Conservation (phyloP, 306 rosid genomes). For the Castanea crenata region DNA sequence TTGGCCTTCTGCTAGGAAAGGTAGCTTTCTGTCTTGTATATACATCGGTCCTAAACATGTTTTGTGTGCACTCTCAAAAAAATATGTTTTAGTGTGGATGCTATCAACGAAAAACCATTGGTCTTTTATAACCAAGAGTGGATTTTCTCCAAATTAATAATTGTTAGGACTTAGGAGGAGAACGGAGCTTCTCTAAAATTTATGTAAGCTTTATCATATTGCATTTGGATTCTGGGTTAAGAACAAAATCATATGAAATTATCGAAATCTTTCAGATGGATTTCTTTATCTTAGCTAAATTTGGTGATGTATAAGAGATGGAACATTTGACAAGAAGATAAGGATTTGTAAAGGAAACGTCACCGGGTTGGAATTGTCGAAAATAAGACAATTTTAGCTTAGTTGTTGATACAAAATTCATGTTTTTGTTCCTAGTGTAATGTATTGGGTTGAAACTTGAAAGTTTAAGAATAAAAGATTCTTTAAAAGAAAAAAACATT, state of each 20-base stretch:
- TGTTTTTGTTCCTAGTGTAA: too few species aligned
- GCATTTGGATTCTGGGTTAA: background rate
- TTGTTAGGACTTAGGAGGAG: too few species aligned
- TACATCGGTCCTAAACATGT: conserved; percentile 8
- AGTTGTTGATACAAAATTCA: too few species aligned
- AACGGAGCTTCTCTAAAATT: background rate
- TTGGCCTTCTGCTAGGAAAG: conserved; percentile 12
- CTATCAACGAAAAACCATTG: background rate
- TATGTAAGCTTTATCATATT: background rate
- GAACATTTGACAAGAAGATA: conserved; percentile 13
- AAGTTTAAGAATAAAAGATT: too few species aligned
- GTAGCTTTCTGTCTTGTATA: conserved; percentile 14
- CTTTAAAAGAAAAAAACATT: too few species aligned
- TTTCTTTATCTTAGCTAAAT: background rate
- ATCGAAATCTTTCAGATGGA: background rate
- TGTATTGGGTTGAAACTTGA: too few species aligned
- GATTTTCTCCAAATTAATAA: background rate
- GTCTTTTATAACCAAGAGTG: background rate
- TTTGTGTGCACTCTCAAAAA: background rate
- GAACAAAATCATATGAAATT: conserved; percentile 2
- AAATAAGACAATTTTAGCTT: too few species aligned
- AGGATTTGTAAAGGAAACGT: conserved; percentile 1
- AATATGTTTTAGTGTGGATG: background rate
- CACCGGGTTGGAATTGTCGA: too few species aligned
- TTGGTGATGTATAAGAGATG: background rate